Evolutionary conservation across 2,329 filamentous ascomycete species (phyloP).

Genomic region (Stachybotrys chlorohalonatus): DNA sequence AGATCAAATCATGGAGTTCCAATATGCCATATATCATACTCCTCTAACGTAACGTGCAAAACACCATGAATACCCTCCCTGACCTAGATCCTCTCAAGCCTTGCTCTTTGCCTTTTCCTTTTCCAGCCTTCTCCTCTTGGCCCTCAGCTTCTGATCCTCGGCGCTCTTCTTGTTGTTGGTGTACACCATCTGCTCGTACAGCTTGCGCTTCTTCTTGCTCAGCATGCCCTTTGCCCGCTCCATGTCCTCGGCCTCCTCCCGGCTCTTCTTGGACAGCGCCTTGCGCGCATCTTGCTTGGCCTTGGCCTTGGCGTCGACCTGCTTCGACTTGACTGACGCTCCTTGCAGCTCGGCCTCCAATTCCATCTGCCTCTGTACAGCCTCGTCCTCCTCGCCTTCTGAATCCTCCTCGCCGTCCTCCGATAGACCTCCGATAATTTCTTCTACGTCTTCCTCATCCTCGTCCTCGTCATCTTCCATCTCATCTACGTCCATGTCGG

Average conservation of each 20-base stretch:
- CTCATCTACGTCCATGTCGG: slow-evolving; percentile 17
- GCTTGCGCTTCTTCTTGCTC: slow-evolving; percentile 93
- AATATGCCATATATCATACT: not conserved
- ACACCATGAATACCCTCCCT: slow-evolving; percentile 17
- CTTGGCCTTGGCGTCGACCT: slow-evolving; percentile 41
- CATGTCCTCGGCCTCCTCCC: slow-evolving; percentile 75
- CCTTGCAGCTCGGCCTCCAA: slow-evolving; percentile 87
- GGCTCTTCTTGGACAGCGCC: slow-evolving; percentile 59
- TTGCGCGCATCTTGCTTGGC: slow-evolving; percentile 63
- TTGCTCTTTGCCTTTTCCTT: slow-evolving; percentile 42
- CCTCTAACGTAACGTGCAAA: not conserved
- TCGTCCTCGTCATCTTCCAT: slow-evolving; percentile 37
- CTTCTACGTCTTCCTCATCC: slow-evolving; percentile 12
- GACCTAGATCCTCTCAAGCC: slow-evolving; percentile 33
- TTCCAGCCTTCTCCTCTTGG: slow-evolving; percentile 87
- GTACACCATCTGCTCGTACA: slow-evolving; percentile 96
- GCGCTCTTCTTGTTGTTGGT: slow-evolving; percentile 88
- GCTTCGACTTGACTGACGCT: slow-evolving; percentile 43
- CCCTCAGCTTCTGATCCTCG: slow-evolving; percentile 77
- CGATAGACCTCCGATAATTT: slow-evolving; percentile 36
- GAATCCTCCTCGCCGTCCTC: slow-evolving; percentile 33
- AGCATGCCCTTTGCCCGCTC: slow-evolving; percentile 97
- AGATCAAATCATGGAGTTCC: too few species aligned
- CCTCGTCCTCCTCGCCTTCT: slow-evolving; percentile 47
- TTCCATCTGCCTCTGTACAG: slow-evolving; percentile 72